Evolutionary conservation across 164 flowering plant genomes (phyloP).

Genomic region (Kingdonia uniflora): DNA sequence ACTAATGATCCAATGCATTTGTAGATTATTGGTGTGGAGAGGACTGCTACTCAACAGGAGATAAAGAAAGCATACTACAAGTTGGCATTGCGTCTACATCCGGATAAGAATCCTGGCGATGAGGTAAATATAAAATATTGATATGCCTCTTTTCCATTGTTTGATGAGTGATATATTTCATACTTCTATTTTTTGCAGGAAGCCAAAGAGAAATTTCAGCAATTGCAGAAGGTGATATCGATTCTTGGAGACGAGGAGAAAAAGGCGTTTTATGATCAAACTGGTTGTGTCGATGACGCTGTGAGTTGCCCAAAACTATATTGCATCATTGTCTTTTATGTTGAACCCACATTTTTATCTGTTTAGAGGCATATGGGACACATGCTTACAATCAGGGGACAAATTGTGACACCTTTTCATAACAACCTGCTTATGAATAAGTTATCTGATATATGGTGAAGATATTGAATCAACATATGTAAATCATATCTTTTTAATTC

Average conservation of each 20-base stretch:
- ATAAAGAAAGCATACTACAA: slow-evolving; percentile 90
- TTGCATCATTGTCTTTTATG: not conserved
- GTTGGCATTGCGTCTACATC: slow-evolving; percentile 89
- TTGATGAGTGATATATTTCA: no score
- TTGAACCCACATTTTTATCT: not conserved
- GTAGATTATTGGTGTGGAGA: slow-evolving; percentile 87
- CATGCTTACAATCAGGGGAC: no score
- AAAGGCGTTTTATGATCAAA: slow-evolving; percentile 88
- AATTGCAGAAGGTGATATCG: slow-evolving; percentile 84
- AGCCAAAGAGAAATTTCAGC: slow-evolving; percentile 97
- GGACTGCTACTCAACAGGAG: slow-evolving; percentile 75
- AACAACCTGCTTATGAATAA: no score
- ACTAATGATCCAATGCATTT: not conserved
- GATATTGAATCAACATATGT: no score
- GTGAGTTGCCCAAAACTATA: slow-evolving; percentile 34
- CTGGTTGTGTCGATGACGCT: slow-evolving; percentile 94
- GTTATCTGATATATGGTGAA: no score
- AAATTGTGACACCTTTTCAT: no score
- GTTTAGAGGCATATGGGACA: no score
- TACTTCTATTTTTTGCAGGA: slow-evolving; percentile 30
- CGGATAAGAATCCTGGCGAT: slow-evolving; percentile 96
- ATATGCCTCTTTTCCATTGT: not conserved
- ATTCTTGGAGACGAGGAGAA: slow-evolving; percentile 95
- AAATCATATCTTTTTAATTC: no score
- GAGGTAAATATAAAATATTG: slow-evolving; percentile 36